These are phyloP conservation scores for Cytospora mali DNA, from an alignment of 2,329 filamentous ascomycete species.

Conservation along the genomic window DNA sequence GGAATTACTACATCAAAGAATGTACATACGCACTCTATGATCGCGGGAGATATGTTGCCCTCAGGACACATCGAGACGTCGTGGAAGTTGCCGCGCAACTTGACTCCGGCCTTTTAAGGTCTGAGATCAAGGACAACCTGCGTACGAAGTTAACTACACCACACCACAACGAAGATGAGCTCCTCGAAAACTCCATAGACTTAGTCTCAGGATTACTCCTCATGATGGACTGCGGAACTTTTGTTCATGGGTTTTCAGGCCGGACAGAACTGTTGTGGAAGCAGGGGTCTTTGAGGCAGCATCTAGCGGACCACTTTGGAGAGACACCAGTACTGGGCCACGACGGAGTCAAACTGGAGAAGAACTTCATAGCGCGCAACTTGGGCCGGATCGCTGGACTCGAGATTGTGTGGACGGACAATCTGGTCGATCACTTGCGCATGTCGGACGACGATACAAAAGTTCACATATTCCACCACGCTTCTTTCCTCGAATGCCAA, in stretches of 20 bases:
- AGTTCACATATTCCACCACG: conserved; percentile 45
- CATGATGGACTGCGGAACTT: conserved; percentile 9
- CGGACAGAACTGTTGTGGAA: background rate
- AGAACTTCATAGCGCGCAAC: conserved; percentile 32
- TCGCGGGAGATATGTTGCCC: background rate
- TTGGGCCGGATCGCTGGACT: conserved; percentile 41
- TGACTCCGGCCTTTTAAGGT: background rate
- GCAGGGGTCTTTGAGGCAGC: background rate
- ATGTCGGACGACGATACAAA: conserved; percentile 43
- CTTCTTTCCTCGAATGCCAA: conserved; percentile 40
- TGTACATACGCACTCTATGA: conserved; percentile 13
- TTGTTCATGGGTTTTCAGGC: conserved; percentile 11
- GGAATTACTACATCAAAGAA: conserved; percentile 1
- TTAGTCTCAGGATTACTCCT: conserved; percentile 5
- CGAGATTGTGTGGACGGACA: conserved; percentile 41
- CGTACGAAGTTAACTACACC: conserved; percentile 3
- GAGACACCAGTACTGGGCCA: background rate
- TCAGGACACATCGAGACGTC: conserved; percentile 6
- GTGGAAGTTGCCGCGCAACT: conserved; percentile 13
- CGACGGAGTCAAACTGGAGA: conserved; percentile 30
- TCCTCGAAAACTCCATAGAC: conserved; percentile 4
- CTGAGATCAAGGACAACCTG: conserved; percentile 2
- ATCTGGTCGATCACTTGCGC: conserved; percentile 45
- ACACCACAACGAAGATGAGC: conserved; percentile 10
- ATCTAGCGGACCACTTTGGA: conserved; percentile 1